These are phyloP conservation scores for Candida andamanensis DNA, from an alignment of 805 yeast species.

Conservation along the genomic window DNA sequence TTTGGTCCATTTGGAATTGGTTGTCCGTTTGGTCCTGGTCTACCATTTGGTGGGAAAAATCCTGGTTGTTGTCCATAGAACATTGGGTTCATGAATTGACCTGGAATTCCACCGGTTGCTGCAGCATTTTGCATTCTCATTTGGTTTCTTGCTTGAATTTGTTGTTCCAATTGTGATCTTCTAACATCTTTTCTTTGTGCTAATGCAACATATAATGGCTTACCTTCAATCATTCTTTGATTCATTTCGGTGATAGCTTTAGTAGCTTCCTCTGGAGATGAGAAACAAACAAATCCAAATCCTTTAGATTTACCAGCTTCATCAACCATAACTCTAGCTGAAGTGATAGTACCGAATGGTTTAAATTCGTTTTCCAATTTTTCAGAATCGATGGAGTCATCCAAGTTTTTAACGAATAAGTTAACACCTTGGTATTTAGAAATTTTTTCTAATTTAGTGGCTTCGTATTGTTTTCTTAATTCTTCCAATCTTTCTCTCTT, in stretches of 20 bases:
- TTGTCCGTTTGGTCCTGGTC: conserved; percentile 8
- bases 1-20: conserved; percentile 46
- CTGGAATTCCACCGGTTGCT: conserved; percentile 73
- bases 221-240: conserved; percentile 90
- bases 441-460: conserved; percentile 83
- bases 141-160: conserved; percentile 96
- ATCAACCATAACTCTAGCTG: conserved; percentile 94
- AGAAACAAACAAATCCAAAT: conserved; percentile 97
- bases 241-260: conserved; percentile 98
- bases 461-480: conserved; percentile 91
- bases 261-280: conserved; percentile 97
- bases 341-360: conserved; percentile 90
- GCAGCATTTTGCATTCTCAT: conserved; percentile 97
- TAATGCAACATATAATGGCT: conserved; percentile 96
- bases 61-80: conserved; percentile 83
- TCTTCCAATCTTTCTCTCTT: conserved; percentile 96
- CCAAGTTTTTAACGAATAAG: conserved; percentile 94
- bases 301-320: conserved; percentile 95
- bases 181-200: conserved; percentile 99
- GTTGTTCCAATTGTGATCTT: conserved; percentile 95
- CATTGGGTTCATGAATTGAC: conserved; percentile 84
- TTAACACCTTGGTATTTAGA: conserved; percentile 96
- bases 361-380: conserved; percentile 86
- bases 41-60: conserved; percentile 72
- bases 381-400: conserved; percentile 88